These are phyloP conservation scores for Cardamine resedifolia DNA, from an alignment of 345 rosid species.

Conservation along the genomic window DNA sequence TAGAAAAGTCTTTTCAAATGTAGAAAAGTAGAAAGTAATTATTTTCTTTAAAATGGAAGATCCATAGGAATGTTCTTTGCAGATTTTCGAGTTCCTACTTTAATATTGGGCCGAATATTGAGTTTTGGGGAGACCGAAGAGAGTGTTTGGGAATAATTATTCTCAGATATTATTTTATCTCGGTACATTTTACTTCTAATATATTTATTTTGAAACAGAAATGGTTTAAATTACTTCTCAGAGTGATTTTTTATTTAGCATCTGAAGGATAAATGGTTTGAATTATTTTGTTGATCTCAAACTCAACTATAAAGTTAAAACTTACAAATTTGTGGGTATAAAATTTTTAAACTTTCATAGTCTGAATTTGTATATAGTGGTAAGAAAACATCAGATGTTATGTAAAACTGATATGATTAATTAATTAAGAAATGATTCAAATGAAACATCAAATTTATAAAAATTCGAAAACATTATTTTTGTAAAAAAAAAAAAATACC, in stretches of 20 bases:
- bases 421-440: too few species aligned
- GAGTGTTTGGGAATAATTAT: not conserved
- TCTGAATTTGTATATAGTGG: too few species aligned
- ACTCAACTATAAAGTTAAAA: too few species aligned
- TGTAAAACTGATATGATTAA: too few species aligned
- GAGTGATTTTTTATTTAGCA: not conserved
- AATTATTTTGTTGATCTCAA: not conserved
- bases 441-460: too few species aligned
- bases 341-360: not conserved
- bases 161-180: not conserved
- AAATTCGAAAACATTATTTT: too few species aligned
- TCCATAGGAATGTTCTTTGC: slow-evolving; percentile 15
- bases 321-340: not conserved
- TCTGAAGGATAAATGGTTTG: not conserved
- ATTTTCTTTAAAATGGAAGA: slow-evolving; percentile 4
- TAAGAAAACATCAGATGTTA: too few species aligned
- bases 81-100: not conserved
- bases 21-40: not conserved
- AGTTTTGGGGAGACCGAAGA: not conserved
- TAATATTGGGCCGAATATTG: not conserved
- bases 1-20: not conserved
- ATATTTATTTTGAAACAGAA: too few species aligned
- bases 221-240: too few species aligned
- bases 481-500: too few species aligned
- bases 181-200: not conserved